Evolutionary conservation across 1,284 basidiomycete species (phyloP), one percentile per base, ranked within the genome.

Genomic region (Trametes sp.): DNA sequence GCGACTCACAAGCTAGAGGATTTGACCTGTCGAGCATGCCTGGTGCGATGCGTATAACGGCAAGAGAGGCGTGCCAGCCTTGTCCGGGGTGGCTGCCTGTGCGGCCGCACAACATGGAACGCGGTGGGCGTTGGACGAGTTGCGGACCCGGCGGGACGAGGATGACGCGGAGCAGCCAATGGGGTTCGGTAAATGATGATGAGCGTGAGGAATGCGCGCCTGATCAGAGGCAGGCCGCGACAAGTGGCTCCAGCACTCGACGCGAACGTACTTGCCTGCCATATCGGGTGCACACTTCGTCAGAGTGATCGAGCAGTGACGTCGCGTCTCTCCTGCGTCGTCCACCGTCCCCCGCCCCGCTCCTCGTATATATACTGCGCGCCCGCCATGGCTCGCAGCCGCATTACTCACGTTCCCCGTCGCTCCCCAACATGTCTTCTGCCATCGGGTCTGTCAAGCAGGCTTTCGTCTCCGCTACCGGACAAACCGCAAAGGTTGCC

Each of bases 401-500:
- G 14, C 45, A 38, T 26, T 28, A 33, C 57, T 31, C 48, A 8
- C 26, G 6, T 21, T 10, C 33, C 49, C 26, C 45, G 13, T 28
- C 29, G n/a, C 45, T 51, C 28, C 7, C 48, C 54, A 60, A 21
- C 57, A 73, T 73, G 69, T 60, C 70, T 19, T 62, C 70, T 28
- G 56, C 70, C 26, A 55, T 74, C 55, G 68, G 69, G 21, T 61
- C 70, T 33, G 63, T 73, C 41, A 74, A 74, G 54, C 59, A 72
- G 38, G 72, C 70, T n/a, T 67, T 76, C 67, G 63, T 66, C 10
- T 65, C 70, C 59, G 66, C 67, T 11, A 74, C 75, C 13, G 59
- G 61, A 16, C 67, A 76, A 42, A 80, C 74, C 31, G 72, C 75
- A 21, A 85, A 86, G 72, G 65, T 78, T 38, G 72, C 75, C 7